Percentiles rank a stretch among this genome's conserved stretches.
Conservation (phyloP, 1,284 basidiomycete species). For the Termitomyces sp. region DNA sequence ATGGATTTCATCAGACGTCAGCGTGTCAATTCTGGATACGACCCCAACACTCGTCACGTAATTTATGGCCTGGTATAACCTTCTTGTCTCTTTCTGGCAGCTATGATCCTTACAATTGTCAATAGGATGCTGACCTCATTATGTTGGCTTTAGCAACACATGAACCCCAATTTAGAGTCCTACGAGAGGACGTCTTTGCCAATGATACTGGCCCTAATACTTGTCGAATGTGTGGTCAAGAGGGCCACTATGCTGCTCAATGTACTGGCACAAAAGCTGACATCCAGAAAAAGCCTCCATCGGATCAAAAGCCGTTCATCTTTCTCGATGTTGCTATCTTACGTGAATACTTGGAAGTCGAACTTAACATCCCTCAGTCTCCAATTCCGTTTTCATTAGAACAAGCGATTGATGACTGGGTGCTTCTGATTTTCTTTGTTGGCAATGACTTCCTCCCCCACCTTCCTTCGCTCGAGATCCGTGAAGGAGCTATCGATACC, state of each 20-base stretch:
- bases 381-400: conserved; percentile 94
- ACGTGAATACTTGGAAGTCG: conserved; percentile 96
- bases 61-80: conserved; percentile 86
- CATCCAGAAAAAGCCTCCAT: conserved; percentile 58
- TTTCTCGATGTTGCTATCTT: conserved; percentile 95
- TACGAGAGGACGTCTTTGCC: conserved; percentile 96
- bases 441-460: conserved; percentile 99
- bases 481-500: conserved; percentile 98
- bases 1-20: conserved; percentile 98
- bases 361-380: conserved; percentile 77
- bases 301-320: conserved; percentile 96
- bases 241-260: conserved; percentile 91
- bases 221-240: conserved; percentile 90
- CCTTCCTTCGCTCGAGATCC: conserved; percentile 95
- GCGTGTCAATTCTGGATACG: conserved; percentile 80
- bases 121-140: conserved; percentile 95
- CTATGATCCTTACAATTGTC: conserved; percentile 9
- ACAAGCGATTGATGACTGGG: conserved; percentile 99
- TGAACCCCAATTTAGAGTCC: conserved; percentile 95
- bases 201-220: conserved; percentile 72
- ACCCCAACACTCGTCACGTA: conserved; percentile 94
- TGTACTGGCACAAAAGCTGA: conserved; percentile 78
- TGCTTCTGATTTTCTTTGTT: conserved; percentile 99
- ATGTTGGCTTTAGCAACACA: conserved; percentile 98
- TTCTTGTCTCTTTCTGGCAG: neutral